Conservation (phyloP, 345 rosid species). For the Hibiscus syriacus region DNA sequence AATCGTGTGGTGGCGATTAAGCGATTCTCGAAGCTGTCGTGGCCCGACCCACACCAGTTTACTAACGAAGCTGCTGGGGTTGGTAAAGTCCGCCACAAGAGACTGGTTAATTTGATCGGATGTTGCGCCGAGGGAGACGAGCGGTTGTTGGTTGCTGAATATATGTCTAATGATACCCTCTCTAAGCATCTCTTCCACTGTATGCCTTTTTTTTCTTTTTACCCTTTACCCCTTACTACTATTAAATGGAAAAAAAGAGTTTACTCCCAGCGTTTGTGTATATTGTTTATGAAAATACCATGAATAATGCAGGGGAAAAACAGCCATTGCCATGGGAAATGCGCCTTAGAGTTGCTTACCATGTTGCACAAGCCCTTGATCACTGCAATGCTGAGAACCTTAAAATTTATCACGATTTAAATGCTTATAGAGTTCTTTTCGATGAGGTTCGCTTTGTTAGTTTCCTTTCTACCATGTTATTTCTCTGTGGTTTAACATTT, state of each 20-base stretch:
- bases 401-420: slow-evolving; percentile 82
- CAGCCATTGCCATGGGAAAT: slow-evolving; percentile 96
- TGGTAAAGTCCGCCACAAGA: slow-evolving; percentile 77
- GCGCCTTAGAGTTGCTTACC: slow-evolving; percentile 78
- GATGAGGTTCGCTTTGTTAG: slow-evolving; percentile 43
- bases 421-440: slow-evolving; percentile 91
- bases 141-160: slow-evolving; percentile 82
- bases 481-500: neutral
- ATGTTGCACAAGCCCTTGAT: slow-evolving; percentile 77
- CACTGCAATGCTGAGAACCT: slow-evolving; percentile 65
- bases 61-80: slow-evolving; percentile 86
- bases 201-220: slow-evolving; percentile 14
- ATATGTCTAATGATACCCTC: slow-evolving; percentile 90
- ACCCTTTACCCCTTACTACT: neutral
- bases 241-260: too few species aligned
- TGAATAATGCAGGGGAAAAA: slow-evolving; percentile 59
- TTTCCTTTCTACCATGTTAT: neutral
- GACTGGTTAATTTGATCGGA: slow-evolving; percentile 81
- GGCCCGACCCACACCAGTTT: slow-evolving; percentile 97
- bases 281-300: neutral
- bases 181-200: slow-evolving; percentile 97
- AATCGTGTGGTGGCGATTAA: slow-evolving; percentile 68
- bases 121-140: slow-evolving; percentile 94
- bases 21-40: slow-evolving; percentile 84
- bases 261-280: too few species aligned